Evolutionary conservation across 2,329 filamentous ascomycete species (phyloP), one percentile per base, ranked within the genome.

Genomic region (Fonsecaea monophora): DNA sequence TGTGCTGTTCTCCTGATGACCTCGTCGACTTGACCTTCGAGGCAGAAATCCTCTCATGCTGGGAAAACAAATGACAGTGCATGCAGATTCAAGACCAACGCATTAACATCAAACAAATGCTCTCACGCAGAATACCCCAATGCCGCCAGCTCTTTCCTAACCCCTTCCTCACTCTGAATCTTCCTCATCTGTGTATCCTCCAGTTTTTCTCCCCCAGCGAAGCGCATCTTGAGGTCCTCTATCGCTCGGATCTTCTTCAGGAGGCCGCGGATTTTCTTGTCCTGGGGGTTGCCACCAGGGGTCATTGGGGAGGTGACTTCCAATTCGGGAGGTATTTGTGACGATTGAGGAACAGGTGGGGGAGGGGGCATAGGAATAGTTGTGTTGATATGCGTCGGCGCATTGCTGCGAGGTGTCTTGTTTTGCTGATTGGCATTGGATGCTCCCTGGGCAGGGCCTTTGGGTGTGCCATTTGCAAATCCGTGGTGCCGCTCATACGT

Each of bases 131-230:
- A 77, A 75, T 80, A 83, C 40, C 85, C 86, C 71, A 94, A 77
- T 7, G 78, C 82, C 55, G 90, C 86, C 67, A 99, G 82, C 81
- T 99, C 95, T 80, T 90, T 92, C 69, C 94, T 84, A 66, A 99
- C 94, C 15, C 86, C 81, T 57, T 89, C 83, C 82, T 98, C 96
- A 25, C 93, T 98, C 64, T 88, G 87, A 74, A 99, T 99, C 86
- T 99, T 99, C 85, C 97, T 96, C 80, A 99, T 89, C 82, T 99
- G 95, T 37, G 95, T 99, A 76, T 97, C 94, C 82, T 99, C 95
- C 68, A 99, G 83, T 85, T 97, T 98, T 85, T 99, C 95, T 4
- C 94, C 94, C 38, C 90, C 90, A 2, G 94, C 95, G 72, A 94
- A 89, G 64, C 95, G 89, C 94, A 98, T 97, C 84, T 98, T 97